A percentile compares a stretch with the other conserved stretches of the same genome.
Evolutionary conservation across 1,284 basidiomycete species (phyloP).

Genomic region (Ustilago sp.): DNA sequence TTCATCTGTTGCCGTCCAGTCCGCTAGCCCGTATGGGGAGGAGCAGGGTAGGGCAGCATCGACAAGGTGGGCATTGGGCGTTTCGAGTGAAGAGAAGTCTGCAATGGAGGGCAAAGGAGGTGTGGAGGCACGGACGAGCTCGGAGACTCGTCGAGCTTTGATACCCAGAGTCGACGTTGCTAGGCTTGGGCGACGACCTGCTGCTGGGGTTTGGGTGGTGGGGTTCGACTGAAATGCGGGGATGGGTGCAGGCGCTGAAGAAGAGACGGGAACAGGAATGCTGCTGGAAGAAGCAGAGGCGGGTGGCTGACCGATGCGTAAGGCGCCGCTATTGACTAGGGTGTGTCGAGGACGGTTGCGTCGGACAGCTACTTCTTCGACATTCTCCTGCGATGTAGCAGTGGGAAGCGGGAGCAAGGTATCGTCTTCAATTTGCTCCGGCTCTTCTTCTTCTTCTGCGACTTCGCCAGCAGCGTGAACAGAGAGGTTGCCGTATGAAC

Average conservation of each 20-base stretch:
- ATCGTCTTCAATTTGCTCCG: constrained; percentile 21
- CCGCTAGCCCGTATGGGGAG: constrained; percentile 33
- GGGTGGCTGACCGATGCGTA: constrained; percentile 10
- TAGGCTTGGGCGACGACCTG: constrained; percentile 28
- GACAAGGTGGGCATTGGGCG: constrained; percentile 28
- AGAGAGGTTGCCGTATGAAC: constrained; percentile 47
- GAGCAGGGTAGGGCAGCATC: constrained; percentile 36
- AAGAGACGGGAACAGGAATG: constrained; percentile 6
- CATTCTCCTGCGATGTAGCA: background rate
- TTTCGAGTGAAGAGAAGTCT: constrained; percentile 32
- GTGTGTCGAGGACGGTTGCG: constrained; percentile 37
- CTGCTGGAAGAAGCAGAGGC: constrained; percentile 7
- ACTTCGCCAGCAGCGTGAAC: constrained; percentile 24
- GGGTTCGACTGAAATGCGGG: background rate
- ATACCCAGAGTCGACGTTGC: constrained; percentile 36
- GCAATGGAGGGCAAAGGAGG: constrained; percentile 37
- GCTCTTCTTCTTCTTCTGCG: constrained; percentile 3
- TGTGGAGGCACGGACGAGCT: constrained; percentile 40
- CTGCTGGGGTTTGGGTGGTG: background rate
- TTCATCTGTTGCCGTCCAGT: constrained; percentile 45
- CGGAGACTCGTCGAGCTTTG: constrained; percentile 48
- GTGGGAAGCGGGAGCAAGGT: constrained; percentile 21
- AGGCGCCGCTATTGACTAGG: constrained; percentile 48
- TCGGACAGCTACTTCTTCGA: constrained; percentile 13
- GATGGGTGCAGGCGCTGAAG: background rate